Conservation (phyloP, 192 early-diverging fungal species). For the Chytriomyces confervae region DNA sequence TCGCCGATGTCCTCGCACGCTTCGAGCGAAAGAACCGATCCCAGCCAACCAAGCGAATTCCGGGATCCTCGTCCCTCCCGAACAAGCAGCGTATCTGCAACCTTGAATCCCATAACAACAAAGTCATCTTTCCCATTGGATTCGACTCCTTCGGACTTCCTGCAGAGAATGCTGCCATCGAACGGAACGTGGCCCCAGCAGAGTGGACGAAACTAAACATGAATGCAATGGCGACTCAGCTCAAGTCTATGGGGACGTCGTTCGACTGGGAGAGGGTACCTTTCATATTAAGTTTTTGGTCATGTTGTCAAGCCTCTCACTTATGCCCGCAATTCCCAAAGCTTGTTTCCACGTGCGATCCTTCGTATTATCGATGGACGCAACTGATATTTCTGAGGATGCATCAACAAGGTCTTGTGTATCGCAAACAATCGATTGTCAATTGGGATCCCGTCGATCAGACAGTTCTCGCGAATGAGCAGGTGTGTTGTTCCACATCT, state of each 20-base stretch:
- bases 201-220: constrained; percentile 90
- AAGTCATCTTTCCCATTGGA: constrained; percentile 85
- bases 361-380: constrained; percentile 93
- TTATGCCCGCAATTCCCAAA: constrained; percentile 29
- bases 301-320: no score
- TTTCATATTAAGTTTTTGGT: background rate
- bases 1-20: constrained; percentile 83
- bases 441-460: constrained; percentile 98
- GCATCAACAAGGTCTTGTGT: constrained; percentile 77
- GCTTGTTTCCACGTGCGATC: constrained; percentile 86
- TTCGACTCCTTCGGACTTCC: constrained; percentile 99
- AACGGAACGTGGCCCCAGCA: constrained; percentile 74
- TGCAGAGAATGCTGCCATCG: constrained; percentile 95
- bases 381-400: constrained; percentile 86
- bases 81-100: background rate
- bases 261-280: constrained; percentile 90
- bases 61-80: background rate
- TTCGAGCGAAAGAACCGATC: constrained; percentile 69
- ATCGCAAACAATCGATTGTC: constrained; percentile 87
- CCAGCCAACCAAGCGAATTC: background rate
- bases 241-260: constrained; percentile 73
- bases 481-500: constrained; percentile 49
- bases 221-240: constrained; percentile 77
- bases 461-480: constrained; percentile 96
- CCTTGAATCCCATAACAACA: background rate